Evolutionary conservation across 2,329 filamentous ascomycete species (phyloP).

Genomic region (Phyllosticta citrichinensis): DNA sequence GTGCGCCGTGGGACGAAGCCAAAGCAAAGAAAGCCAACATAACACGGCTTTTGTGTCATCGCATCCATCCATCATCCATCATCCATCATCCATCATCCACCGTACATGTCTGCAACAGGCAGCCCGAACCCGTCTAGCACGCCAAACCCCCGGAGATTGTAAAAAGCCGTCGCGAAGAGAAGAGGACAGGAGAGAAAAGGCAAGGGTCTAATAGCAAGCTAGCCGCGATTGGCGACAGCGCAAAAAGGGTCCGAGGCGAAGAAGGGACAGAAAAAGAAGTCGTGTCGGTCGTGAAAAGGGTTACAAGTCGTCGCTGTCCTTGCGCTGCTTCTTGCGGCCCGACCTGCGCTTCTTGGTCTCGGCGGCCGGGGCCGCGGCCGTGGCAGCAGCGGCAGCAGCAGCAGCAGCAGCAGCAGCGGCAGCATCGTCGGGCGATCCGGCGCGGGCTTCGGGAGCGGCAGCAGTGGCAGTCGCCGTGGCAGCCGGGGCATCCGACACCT

Average conservation of each 20-base stretch:
- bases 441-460: slow-evolving; percentile 28
- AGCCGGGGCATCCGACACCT: slow-evolving; percentile 57
- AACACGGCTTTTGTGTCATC: too few species aligned
- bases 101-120: neutral
- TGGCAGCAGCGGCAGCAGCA: neutral
- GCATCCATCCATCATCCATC: too few species aligned
- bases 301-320: slow-evolving; percentile 28
- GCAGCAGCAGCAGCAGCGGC: neutral
- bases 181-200: neutral
- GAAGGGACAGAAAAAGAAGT: neutral
- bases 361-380: neutral
- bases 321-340: slow-evolving; percentile 29
- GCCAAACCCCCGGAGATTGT: neutral
- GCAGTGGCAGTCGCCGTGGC: neutral
- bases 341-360: slow-evolving; percentile 37
- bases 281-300: neutral
- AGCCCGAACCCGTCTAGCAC: neutral
- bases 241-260: neutral
- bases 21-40: too few species aligned
- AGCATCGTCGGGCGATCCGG: slow-evolving; percentile 34
- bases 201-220: neutral
- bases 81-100: neutral
- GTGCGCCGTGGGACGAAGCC: too few species aligned
- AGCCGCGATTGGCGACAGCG: neutral
- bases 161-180: neutral